Base-by-base conservation (phyloP, 2,329 filamentous ascomycete species). In the Nothophaeocryptopus gaeumannii region DNA sequence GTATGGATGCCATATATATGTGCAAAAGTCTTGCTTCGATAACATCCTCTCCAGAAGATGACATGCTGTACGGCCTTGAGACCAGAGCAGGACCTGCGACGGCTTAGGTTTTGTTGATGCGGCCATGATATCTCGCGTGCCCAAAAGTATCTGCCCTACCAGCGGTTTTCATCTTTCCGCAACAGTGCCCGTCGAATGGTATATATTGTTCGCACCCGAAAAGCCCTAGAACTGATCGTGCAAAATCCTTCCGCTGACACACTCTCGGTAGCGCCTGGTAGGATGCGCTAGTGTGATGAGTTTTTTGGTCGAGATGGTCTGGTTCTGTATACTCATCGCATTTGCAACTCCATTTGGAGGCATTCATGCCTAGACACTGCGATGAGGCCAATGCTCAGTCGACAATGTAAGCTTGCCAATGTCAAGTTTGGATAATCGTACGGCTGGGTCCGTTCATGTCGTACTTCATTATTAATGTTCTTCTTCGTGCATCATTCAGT, bases 21-120 rank as follows among this genome's bases (percentile, higher is more conserved):
- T 32, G 8, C 16, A 7, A 26, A 8, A 36, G 11, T 31, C 13
- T 26, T 45, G 42, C 9, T 45, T 45, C 26, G 42, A 45, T n/a
- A 45, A n/a, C 42, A 45, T 45, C 13, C 31, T 32, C 32, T 45
- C 42, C n/a, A 45, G 15, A 15, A 45, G 32, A 9, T 45, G 42
- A 20, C 42, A 45, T 20, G 42, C 42, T 12, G 42, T 45, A 11
- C 42, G 29, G 31, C 42, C 42, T 29, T 45, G 42, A 9, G 42
- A 45, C 42, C 42, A 45, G 15, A 45, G 32, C 26, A 45, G 10
- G 31, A 45, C 11, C 12, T 45, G 42, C 16, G 42, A 45, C 12
- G 42, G 32, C 13, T n/a, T 5, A 3, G n/a, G 11, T 2, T 16
- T 29, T 11, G 30, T 16, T 26, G 14, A 12, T 12, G 12, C 7